Evolutionary conservation across 169 alveolate genomes (phyloP).

Genomic region (Cryptosporidium sp.): DNA sequence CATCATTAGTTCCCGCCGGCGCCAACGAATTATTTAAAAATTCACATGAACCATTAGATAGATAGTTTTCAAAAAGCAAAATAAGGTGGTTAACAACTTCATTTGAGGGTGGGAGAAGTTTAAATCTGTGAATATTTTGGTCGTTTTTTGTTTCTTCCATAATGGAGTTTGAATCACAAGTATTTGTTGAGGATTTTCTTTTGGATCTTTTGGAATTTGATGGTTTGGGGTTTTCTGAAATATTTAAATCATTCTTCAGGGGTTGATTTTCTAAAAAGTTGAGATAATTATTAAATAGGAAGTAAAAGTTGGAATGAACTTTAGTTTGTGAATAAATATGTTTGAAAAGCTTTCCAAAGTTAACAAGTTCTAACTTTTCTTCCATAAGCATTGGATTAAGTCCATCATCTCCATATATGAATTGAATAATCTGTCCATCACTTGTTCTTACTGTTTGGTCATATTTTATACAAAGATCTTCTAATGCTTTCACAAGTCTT

Average conservation of each 20-base stretch:
- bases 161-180: neutral
- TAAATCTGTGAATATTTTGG: neutral
- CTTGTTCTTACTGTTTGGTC: constrained; percentile 96
- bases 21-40: neutral
- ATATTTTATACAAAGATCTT: constrained; percentile 95
- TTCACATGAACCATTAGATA: neutral
- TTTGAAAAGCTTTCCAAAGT: constrained; percentile 84
- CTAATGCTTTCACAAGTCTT: constrained; percentile 96
- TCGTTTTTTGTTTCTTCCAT: neutral
- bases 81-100: neutral
- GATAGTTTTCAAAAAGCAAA: constrained; percentile 8
- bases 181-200: neutral
- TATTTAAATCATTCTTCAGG: neutral
- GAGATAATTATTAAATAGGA: constrained; percentile 22
- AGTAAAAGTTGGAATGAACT: constrained; percentile 41
- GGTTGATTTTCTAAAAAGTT: neutral
- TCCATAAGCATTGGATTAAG: constrained; percentile 91
- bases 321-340: constrained; percentile 55
- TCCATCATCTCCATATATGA: constrained; percentile 99
- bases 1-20: neutral
- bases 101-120: constrained; percentile 31
- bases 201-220: neutral
- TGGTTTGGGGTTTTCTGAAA: neutral
- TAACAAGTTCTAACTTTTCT: constrained; percentile 82
- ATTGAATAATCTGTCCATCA: constrained; percentile 95